Evolutionary conservation across 2,329 filamentous ascomycete species (phyloP), one percentile per base, ranked within the genome.

Genomic region (Eutypella sp.): DNA sequence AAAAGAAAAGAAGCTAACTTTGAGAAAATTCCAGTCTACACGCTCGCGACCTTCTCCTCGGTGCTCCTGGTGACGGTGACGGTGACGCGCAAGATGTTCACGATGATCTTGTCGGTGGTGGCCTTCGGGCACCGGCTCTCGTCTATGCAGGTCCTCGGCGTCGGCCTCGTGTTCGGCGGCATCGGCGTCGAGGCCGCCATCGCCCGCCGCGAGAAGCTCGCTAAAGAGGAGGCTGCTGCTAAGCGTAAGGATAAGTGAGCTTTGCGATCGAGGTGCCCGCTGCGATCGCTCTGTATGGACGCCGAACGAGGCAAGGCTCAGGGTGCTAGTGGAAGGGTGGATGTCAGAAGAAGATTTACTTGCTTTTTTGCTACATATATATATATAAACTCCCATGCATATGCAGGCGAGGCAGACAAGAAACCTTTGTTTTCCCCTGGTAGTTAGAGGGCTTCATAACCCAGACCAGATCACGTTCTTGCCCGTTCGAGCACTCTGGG

Each of bases 71-170:
- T 97, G 37, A 97, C 93, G 4, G 91, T 99, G 3, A 99, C 90
- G 2, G 93, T 99, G 39, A 99, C 93, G 39, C 80, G 93, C 62
- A 99, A 99, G 74, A 99, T 99, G 93, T 80, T 97, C 65, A 97
- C 92, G 55, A 99, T 99, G 93, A 89, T 97, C 48, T 76, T 97
- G 42, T 96, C 89, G 44, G 93, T 99, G 23, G 74, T 97, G 49
- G 90, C 89, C 70, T 99, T 97, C 65, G 93, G 93, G 23, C 93
- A 99, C 67, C 81, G 79, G 52, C 77, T 99, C 41, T 87, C 81
- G 23, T 70, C 74, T n/a, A 95, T 92, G 78, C 93, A 99, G 71
- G 96, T 91, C 88, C 72, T 95, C 6, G 93, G 93, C 52, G 91
- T 99, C 25, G 85, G 80, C 0, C 74, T 99, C 47, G 93, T 99